A percentile compares a stretch with the other conserved stretches of the same genome.
These are phyloP conservation scores for Platismatia glauca DNA, from an alignment of 495 filamentous ascomycete genomes.

Conservation along the genomic window DNA sequence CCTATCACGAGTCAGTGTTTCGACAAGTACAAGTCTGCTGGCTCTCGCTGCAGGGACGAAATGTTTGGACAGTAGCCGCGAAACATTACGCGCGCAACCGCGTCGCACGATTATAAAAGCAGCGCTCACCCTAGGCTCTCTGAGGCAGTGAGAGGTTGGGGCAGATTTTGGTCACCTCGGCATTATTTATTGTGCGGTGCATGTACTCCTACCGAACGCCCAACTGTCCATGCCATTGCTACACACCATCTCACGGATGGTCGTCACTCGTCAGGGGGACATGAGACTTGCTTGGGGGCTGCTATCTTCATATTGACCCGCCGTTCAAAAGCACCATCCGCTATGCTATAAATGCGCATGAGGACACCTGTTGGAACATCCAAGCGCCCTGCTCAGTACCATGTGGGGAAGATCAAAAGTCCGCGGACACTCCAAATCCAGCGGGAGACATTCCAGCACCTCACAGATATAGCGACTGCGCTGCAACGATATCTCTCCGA, in stretches of 20 bases:
- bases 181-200: too few relatives aligned
- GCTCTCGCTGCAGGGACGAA: not conserved
- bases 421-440: not conserved
- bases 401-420: not conserved
- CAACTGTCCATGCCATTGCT: too few relatives aligned
- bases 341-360: not conserved
- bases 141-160: too few relatives aligned
- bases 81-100: not conserved
- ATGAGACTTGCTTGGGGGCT: not conserved
- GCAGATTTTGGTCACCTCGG: too few relatives aligned
- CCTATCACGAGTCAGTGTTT: not conserved
- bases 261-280: too few relatives aligned
- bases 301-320: not conserved
- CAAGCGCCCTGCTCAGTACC: not conserved
- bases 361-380: not conserved
- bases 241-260: too few relatives aligned
- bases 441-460: not conserved
- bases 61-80: not conserved
- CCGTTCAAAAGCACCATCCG: not conserved
- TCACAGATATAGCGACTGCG: conserved; percentile 83
- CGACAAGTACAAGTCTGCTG: not conserved
- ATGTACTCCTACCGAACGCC: too few relatives aligned
- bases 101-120: too few relatives aligned
- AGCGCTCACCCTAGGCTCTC: too few relatives aligned
- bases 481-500: conserved; percentile 83